phyloP scores from a whole-genome alignment of 768 basidiomycete genomes.

The Chiua virens region DNA sequence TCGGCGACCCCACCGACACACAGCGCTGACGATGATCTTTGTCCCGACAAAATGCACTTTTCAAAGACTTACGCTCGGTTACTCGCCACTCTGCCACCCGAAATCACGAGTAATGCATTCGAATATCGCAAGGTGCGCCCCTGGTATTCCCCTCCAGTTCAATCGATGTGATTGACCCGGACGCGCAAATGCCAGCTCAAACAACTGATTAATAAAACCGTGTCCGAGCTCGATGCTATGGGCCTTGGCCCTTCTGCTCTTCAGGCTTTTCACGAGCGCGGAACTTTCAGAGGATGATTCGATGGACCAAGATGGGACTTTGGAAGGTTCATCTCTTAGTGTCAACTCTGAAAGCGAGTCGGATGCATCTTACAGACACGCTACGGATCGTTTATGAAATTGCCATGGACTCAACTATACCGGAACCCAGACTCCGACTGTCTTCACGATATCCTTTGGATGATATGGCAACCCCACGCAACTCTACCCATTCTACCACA shows the following conservation, averaged over 20 bases:
- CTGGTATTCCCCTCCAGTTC: too few relatives aligned
- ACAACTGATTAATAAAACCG: conserved; percentile 83
- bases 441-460: conserved; percentile 33
- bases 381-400: conserved; percentile 56
- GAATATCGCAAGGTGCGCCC: conserved; percentile 72
- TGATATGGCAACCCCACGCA: not conserved
- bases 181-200: conserved; percentile 63
- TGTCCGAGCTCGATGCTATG: conserved; percentile 69
- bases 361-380: conserved; percentile 9
- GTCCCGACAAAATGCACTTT: conserved; percentile 58
- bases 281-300: conserved; percentile 8
- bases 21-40: not conserved
- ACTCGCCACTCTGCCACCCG: conserved; percentile 67
- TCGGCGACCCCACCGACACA: too few relatives aligned
- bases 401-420: conserved; percentile 41
- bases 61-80: conserved; percentile 67
- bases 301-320: not conserved
- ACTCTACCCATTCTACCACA: not conserved
- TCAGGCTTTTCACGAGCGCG: conserved; percentile 39
- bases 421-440: conserved; percentile 60
- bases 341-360: not conserved
- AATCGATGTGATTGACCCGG: not conserved
- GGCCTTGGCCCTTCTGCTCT: conserved; percentile 57
- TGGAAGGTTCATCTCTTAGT: not conserved
- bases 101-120: conserved; percentile 75